Conservation (phyloP, 805 yeast genomes). For the Barnettozyma siamensis region DNA sequence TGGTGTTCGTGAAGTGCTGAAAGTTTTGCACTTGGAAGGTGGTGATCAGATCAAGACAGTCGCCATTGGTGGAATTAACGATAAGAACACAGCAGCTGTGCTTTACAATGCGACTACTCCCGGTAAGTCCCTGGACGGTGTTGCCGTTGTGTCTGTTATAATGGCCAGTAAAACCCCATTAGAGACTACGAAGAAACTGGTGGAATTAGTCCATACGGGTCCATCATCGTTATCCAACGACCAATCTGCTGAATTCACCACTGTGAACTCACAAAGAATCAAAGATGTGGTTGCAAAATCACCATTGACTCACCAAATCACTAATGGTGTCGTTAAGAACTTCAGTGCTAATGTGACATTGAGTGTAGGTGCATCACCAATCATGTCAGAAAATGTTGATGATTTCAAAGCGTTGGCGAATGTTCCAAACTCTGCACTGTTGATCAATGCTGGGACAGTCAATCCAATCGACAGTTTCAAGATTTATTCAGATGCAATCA, state of each 20-base stretch:
- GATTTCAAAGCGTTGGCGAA: conserved; percentile 66
- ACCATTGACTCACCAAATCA: conserved; percentile 82
- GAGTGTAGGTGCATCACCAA: conserved; percentile 82
- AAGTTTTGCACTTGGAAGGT: conserved; percentile 34
- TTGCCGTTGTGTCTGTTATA: conserved; percentile 82
- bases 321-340: conserved; percentile 84
- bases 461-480: conserved; percentile 20
- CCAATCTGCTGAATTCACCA: neutral
- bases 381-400: conserved; percentile 69
- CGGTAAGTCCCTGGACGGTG: conserved; percentile 60
- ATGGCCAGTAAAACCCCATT: conserved; percentile 59
- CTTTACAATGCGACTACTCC: conserved; percentile 42
- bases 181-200: conserved; percentile 37
- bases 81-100: conserved; percentile 53
- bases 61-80: conserved; percentile 76
- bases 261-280: conserved; percentile 14
- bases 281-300: conserved; percentile 23
- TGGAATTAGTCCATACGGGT: conserved; percentile 25
- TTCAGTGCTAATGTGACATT: conserved; percentile 82
- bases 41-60: conserved; percentile 49
- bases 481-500: conserved; percentile 43
- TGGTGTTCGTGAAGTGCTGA: conserved; percentile 53
- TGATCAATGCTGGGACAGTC: conserved; percentile 73
- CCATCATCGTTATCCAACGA: neutral
- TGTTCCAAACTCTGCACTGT: conserved; percentile 47